These are phyloP conservation scores for Cyclocybe aegerita DNA, from an alignment of 768 basidiomycete species.

Conservation along the genomic window DNA sequence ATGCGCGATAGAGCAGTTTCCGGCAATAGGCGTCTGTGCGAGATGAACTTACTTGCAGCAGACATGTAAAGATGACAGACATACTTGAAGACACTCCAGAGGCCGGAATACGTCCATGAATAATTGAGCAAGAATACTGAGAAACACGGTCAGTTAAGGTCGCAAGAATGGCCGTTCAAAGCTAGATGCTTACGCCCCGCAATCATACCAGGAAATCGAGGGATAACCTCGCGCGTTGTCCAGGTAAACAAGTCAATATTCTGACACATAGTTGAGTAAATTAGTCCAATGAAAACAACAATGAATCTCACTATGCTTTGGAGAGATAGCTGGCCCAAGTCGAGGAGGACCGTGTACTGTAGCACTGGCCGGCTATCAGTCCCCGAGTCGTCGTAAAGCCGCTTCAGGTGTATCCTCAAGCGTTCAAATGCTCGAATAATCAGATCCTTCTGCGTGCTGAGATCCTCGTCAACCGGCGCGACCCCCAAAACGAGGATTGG, in stretches of 20 bases:
- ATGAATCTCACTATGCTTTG: slow-evolving; percentile 51
- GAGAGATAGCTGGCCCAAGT: slow-evolving; percentile 55
- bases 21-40: slow-evolving; percentile 60
- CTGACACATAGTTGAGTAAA: slow-evolving; percentile 27
- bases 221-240: slow-evolving; percentile 64
- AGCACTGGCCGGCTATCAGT: slow-evolving; percentile 40
- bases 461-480: slow-evolving; percentile 35
- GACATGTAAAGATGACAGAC: slow-evolving; percentile 21
- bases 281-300: neutral
- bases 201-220: slow-evolving; percentile 74
- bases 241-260: slow-evolving; percentile 63
- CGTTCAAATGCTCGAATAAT: slow-evolving; percentile 54
- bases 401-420: slow-evolving; percentile 55
- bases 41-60: slow-evolving; percentile 1
- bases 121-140: slow-evolving; percentile 73
- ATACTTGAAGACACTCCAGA: slow-evolving; percentile 68
- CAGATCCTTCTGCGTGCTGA: slow-evolving; percentile 37
- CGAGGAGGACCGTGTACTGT: slow-evolving; percentile 69
- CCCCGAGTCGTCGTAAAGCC: slow-evolving; percentile 37
- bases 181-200: slow-evolving; percentile 53
- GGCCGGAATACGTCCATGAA: slow-evolving; percentile 68
- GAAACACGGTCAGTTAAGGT: slow-evolving; percentile 8
- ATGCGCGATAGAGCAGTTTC: slow-evolving; percentile 57
- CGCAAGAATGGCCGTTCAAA: neutral
- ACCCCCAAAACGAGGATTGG: slow-evolving; percentile 61